Evolutionary conservation across 1,284 basidiomycete species (phyloP), one percentile per base, ranked within the genome.

Genomic region (Mycosarcoma maydis): DNA sequence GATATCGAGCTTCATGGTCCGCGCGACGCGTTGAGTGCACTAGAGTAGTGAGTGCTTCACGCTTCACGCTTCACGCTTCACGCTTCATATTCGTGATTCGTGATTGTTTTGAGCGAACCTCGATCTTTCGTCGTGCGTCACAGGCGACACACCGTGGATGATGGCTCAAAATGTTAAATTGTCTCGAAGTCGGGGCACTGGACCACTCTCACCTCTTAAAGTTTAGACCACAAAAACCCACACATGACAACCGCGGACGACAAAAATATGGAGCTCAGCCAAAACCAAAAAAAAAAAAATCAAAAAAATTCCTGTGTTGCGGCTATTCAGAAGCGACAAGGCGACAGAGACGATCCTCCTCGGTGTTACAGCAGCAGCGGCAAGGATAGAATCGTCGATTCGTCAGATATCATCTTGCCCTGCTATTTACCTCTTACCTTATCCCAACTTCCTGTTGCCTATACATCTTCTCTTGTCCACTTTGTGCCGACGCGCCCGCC

Each of bases 21-120:
- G 44, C 61, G 61, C 61, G 61, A 58, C 61, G 61, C 61, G 61
- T 65, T 65, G 49, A 65, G 45, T 58, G 50, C 24, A 47, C 13
- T 16, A 30, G 14, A 14, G 9, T 32, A 34, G 24, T 22, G 34
- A 24, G 41, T 20, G 19, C 19, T 42, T 20, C 23, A 34, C 37
- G 6, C n/a, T n/a, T n/a, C n/a, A n/a, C n/a, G n/a, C n/a, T n/a
- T n/a, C n/a, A n/a, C n/a, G n/a, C n/a, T n/a, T n/a, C n/a, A n/a
- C n/a, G n/a, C n/a, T n/a, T n/a, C n/a, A n/a, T n/a, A n/a, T n/a
- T n/a, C n/a, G n/a, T n/a, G n/a, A n/a, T n/a, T n/a, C n/a, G n/a
- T n/a, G n/a, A n/a, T n/a, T n/a, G n/a, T n/a, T n/a, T n/a, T n/a
- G n/a, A n/a, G n/a, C n/a, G n/a, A n/a, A n/a, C n/a, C n/a, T n/a